Base-by-base conservation (phyloP, 495 filamentous ascomycete genomes). In the Penicillium nucicola region DNA sequence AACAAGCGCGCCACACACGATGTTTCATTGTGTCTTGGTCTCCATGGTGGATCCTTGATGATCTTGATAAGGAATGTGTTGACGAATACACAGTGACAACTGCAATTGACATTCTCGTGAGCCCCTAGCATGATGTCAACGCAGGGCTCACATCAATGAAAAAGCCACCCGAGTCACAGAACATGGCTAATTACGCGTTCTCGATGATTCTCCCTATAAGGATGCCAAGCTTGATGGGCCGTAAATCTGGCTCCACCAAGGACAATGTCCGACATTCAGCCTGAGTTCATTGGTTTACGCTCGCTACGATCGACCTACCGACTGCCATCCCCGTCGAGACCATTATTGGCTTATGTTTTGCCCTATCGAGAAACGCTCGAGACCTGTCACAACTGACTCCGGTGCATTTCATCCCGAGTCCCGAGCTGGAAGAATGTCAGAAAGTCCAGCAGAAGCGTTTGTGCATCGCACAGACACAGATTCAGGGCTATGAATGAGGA, bases 161-260 rank as follows among this genome's bases (percentile, higher is more conserved):
- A 23, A 28, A 9, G 25, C 25, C 25, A 28, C 25, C 7, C 25
- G 5, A 28, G 25, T 28, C 2, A 28, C 6, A 28, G 6, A 28
- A 8, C 20, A 28, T 18, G 11, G 12, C 11, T 14, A 49, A 54
- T 61, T 50, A 61, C 58, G 58, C 58, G 47, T 55, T 55, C 50
- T 52, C 28, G 23, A n/a, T 11, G 34, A 30, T 28, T 57, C 18
- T 47, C 50, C 50, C 37, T 42, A 51, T 50, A 42, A 46, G 47
- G 49, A 43, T 55, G 52, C 51, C 44, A 53, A 53, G 50, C 5
- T 19, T 36, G 32, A 46, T 17, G 38, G 25, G 13, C 39, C 8
- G 41, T 31, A 23, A 58, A 44, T 42, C 35, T 12, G 40, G 40
- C 37, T 49, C 54, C 40, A 58, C 56, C 20, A 46, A 50, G 54